Conservation (phyloP, 345 rosid genomes). For the Brassica carinata region DNA sequence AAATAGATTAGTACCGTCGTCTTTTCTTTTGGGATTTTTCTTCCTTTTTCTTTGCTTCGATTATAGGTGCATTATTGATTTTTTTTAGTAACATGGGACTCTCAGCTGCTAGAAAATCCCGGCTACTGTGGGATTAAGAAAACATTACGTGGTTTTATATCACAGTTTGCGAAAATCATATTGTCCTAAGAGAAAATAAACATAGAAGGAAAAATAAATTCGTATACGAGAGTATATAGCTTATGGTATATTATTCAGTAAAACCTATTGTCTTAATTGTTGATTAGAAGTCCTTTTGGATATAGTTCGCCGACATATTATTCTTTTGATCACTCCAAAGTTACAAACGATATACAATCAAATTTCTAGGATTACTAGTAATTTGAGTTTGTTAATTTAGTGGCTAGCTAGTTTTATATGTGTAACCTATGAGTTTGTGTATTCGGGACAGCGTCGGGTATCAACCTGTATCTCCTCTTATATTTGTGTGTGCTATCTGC, state of each 20-base stretch:
- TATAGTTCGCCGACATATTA: background rate
- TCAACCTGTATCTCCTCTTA: background rate
- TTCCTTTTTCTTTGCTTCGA: background rate
- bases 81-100: constrained; percentile 1
- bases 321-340: background rate
- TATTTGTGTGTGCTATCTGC: background rate
- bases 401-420: background rate
- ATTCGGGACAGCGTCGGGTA: background rate
- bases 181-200: background rate
- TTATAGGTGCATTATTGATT: constrained; percentile 7
- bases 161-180: background rate
- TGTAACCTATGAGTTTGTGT: background rate
- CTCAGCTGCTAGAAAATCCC: background rate
- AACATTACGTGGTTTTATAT: background rate
- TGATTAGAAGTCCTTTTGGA: background rate
- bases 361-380: background rate
- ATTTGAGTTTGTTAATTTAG: background rate
- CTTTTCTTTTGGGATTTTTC: background rate
- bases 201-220: background rate
- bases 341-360: background rate
- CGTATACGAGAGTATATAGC: background rate
- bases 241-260: background rate
- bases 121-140: constrained; percentile 3
- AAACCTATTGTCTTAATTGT: background rate
- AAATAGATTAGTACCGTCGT: constrained; percentile 17